A percentile compares a stretch with the other conserved stretches of the same genome.
phyloP scores from a whole-genome alignment of 192 early-diverging fungal genomes.

The Lobosporangium transversale region DNA sequence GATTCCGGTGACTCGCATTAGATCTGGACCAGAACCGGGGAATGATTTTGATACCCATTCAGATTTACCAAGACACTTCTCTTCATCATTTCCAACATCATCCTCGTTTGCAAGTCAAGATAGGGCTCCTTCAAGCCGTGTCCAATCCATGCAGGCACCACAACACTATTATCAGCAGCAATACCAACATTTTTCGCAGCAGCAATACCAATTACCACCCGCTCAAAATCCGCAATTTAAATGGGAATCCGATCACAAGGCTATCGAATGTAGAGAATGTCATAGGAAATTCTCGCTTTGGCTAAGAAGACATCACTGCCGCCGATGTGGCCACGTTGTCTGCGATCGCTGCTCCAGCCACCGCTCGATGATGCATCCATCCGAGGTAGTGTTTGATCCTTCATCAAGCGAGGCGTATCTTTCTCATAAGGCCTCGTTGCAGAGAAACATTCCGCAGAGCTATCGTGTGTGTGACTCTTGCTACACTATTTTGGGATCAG shows the following conservation, averaged over 20 bases:
- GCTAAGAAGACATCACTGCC: constrained; percentile 89
- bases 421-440: constrained; percentile 20
- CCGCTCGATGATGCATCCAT: constrained; percentile 61
- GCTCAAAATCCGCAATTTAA: too few species aligned
- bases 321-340: constrained; percentile 87
- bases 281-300: constrained; percentile 76
- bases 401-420: constrained; percentile 39
- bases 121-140: not conserved
- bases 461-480: constrained; percentile 54
- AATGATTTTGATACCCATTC: not conserved
- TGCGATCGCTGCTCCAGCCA: constrained; percentile 82
- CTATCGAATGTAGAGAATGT: constrained; percentile 75
- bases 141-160: constrained; percentile 8
- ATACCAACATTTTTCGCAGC: not conserved
- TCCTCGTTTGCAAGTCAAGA: constrained; percentile 1
- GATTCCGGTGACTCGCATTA: not conserved
- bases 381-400: constrained; percentile 61
- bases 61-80: not conserved
- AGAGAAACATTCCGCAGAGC: constrained; percentile 35
- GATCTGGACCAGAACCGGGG: not conserved
- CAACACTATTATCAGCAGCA: constrained; percentile 2
- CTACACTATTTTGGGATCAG: constrained; percentile 9
- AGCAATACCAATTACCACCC: constrained; percentile 23
- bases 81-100: constrained; percentile 4
- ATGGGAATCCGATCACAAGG: constrained; percentile 86